Conservation (phyloP, 176 grass and related monocot species). For the Oryza australiensis region DNA sequence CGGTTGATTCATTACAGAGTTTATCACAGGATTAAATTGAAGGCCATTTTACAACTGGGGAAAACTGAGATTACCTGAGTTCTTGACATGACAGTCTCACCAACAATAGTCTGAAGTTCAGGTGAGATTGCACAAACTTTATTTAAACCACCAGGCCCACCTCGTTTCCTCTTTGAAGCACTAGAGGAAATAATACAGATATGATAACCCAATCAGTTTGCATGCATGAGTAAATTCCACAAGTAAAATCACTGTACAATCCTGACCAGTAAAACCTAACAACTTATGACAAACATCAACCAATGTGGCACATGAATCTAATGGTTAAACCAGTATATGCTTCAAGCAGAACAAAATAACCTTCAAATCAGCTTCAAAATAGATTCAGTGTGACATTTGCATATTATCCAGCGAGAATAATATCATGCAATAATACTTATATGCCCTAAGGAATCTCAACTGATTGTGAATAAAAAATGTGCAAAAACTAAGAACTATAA, state of each 20-base stretch:
- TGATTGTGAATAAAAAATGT: background rate
- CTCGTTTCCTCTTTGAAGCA: slow-evolving; percentile 75
- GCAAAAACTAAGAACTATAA: background rate
- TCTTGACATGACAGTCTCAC: slow-evolving; percentile 92
- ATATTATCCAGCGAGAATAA: background rate
- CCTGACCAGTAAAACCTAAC: background rate
- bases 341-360: slow-evolving; percentile 1
- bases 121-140: slow-evolving; percentile 98
- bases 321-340: background rate
- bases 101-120: slow-evolving; percentile 93
- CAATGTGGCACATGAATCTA: background rate
- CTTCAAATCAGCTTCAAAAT: background rate
- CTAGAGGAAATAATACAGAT: slow-evolving; percentile 33
- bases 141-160: slow-evolving; percentile 90
- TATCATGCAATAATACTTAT: background rate
- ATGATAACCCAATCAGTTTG: slow-evolving; percentile 16
- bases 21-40: background rate
- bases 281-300: background rate
- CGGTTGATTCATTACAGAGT: slow-evolving; percentile 3
- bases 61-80: slow-evolving; percentile 65
- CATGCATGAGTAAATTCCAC: slow-evolving; percentile 9
- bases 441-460: background rate
- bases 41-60: background rate
- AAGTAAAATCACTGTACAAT: background rate
- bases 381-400: background rate